phyloP scores from a whole-genome alignment of 208 protist species.

The Angomonas ambiguus region DNA sequence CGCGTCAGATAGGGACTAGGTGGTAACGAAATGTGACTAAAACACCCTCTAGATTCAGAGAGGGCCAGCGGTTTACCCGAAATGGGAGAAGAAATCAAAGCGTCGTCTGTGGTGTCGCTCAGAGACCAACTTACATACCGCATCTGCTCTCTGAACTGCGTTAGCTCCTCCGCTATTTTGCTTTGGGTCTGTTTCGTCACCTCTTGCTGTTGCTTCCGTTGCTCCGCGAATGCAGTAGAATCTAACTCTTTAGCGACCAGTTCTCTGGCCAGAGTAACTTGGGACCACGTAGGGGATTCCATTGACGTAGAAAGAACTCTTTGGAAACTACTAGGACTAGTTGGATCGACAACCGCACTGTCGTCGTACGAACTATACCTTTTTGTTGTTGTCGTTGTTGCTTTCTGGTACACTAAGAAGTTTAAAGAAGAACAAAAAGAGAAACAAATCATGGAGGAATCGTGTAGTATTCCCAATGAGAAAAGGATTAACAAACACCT shows the following conservation, averaged over 20 bases:
- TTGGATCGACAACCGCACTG: too few relatives aligned
- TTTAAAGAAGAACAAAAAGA: background rate
- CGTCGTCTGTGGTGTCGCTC: background rate
- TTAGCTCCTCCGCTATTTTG: background rate
- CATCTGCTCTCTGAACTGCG: background rate
- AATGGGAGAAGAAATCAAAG: slow-evolving; percentile 6
- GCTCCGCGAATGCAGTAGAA: background rate
- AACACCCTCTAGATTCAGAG: background rate
- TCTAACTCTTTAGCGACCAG: background rate
- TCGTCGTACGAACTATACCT: too few relatives aligned
- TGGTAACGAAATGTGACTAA: background rate
- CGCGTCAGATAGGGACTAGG: slow-evolving; percentile 1
- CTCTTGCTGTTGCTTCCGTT: background rate
- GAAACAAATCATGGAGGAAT: background rate
- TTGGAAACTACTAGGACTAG: too few relatives aligned
- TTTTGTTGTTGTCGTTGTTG: background rate
- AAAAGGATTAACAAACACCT: background rate
- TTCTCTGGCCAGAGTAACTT: background rate
- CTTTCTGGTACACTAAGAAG: background rate
- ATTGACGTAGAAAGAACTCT: background rate
- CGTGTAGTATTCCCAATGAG: background rate
- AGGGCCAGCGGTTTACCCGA: background rate
- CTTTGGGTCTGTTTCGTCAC: background rate
- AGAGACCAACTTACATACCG: background rate
- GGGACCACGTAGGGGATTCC: background rate